Evolutionary conservation across 805 yeast species (phyloP), one percentile per base, ranked within the genome.

Genomic region (Candida methanosorbosa): DNA sequence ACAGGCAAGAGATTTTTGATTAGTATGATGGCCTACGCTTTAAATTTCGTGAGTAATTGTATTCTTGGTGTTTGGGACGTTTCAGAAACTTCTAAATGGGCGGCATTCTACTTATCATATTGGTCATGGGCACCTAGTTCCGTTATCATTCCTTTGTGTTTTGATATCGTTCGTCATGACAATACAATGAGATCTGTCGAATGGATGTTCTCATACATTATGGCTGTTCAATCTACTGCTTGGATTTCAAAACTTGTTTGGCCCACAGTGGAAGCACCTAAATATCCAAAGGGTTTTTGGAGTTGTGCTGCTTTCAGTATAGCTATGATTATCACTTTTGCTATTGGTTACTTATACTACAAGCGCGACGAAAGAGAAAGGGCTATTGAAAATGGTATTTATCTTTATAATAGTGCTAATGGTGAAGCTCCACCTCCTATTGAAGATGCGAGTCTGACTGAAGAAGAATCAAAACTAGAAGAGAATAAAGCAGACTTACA

Each of bases 121-220:
- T 72, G 73, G 52, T 71, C 77, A 12, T 76, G 79, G 68, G 71
- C 81, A 14, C 72, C 72, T 51, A 75, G 81, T 2, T 78, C 82
- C 0, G 76, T 76, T 31, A 54, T 75, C 32, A 72, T 75, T 61
- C 66, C 78, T 1, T 67, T 71, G 62, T 70, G 70, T 37, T 69
- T 69, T 45, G 82, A 75, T 53, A 66, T 75, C 35, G 60, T 75
- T 39, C 61, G 83, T 40, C 60, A 69, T 38, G 78, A 75, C 48
- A 72, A 72, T 12, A 69, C 74, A 39, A 63, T 67, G 30, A 61
- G 76, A 45, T 72, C 79, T 7, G 67, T 75, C 29, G 68, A 70
- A 4, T 70, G 78, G 68, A 72, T 75, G 40, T 59, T 70, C 6
- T 67, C 71, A 55, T 75, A 76, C 48, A 53, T 74, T 5, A 63